phyloP scores from a whole-genome alignment of 1,139 yeast genomes.

The Suhomyces atakaporum region DNA sequence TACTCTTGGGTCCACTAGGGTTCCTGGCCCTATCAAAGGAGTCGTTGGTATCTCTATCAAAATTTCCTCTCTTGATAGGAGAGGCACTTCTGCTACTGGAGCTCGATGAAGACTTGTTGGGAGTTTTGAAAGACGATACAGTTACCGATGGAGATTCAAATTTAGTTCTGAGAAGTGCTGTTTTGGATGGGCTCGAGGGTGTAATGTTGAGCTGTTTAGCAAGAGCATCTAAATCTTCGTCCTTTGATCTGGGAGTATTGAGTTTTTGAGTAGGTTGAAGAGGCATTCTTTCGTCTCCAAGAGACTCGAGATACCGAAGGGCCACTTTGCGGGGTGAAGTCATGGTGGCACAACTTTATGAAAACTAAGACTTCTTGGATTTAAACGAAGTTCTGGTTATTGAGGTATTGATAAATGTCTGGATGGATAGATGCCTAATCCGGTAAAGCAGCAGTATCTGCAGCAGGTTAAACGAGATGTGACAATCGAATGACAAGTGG shows the following conservation, averaged over 20 bases:
- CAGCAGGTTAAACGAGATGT: too few species aligned
- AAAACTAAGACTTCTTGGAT: too few species aligned
- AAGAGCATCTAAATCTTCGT: slow-evolving; percentile 41
- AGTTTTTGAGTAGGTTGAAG: slow-evolving; percentile 30
- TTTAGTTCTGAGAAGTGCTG: slow-evolving; percentile 34
- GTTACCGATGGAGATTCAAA: slow-evolving; percentile 51
- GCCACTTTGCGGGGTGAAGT: slow-evolving; percentile 33
- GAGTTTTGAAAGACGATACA: slow-evolving; percentile 44
- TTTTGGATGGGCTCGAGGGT: slow-evolving; percentile 30
- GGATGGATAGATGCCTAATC: too few species aligned
- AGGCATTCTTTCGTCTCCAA: slow-evolving; percentile 31
- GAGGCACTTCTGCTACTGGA: slow-evolving; percentile 25
- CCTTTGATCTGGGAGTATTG: slow-evolving; percentile 17
- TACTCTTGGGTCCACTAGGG: slow-evolving; percentile 1
- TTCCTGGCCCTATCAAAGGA: slow-evolving; percentile 8
- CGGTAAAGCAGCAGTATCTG: too few species aligned
- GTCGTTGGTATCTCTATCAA: slow-evolving; percentile 14
- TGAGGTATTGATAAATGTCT: background rate
- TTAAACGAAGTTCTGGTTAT: too few species aligned
- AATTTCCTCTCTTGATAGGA: slow-evolving; percentile 20
- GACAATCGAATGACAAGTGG: too few species aligned
- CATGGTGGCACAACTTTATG: too few species aligned
- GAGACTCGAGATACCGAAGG: slow-evolving; percentile 35
- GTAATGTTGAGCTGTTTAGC: slow-evolving; percentile 41
- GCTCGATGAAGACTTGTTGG: slow-evolving; percentile 25